Evolutionary conservation across 108 stramenopile species (phyloP), one percentile per base, ranked within the genome.

Genomic region (Tribonema minus): DNA sequence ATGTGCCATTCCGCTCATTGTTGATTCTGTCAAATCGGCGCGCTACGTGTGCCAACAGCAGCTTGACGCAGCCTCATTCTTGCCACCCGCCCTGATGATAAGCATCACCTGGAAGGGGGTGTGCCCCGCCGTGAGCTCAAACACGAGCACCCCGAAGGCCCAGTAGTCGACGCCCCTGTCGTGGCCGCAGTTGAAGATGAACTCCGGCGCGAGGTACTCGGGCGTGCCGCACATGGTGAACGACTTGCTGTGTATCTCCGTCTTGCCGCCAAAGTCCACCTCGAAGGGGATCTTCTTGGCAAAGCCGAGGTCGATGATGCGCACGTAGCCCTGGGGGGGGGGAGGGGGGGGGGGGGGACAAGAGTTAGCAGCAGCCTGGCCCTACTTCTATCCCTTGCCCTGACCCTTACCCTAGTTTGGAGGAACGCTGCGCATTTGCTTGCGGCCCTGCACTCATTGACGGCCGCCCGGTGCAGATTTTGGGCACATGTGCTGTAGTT

Each of bases 131-230:
- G 95, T 87, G 89, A 99, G 93, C 82, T 99, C 98, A 79, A 93
- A 97, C 35, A 95, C 75, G 30, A 99, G 91, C 46, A 96, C 91
- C 25, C 96, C 98, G 37, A 91, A 90, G 0, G 93, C 89, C 98
- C 98, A 99, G 77, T 92, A 93, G 85, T 99, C 98, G 26, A 94
- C 96, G 61, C 90, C 93, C 82, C 92, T 91, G 80, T 93, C 91
- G 90, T 99, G 95, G 54, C 95, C 96, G 73, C 88, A 88, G 66
- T 86, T 84, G 58, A 87, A 76, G 40, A 90, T 88, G 61, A 90
- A 86, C 76, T 91, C 91, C 9, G 91, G 91, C 15, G 90, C n/a
- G n/a, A n/a, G n/a, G n/a, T n/a, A n/a, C n/a, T n/a, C n/a, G n/a
- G n/a, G n/a, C n/a, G n/a, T n/a, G n/a, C n/a, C n/a, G n/a, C n/a